Base-by-base conservation (phyloP, 2,329 filamentous ascomycete genomes). In the Grosmannia penicillata region DNA sequence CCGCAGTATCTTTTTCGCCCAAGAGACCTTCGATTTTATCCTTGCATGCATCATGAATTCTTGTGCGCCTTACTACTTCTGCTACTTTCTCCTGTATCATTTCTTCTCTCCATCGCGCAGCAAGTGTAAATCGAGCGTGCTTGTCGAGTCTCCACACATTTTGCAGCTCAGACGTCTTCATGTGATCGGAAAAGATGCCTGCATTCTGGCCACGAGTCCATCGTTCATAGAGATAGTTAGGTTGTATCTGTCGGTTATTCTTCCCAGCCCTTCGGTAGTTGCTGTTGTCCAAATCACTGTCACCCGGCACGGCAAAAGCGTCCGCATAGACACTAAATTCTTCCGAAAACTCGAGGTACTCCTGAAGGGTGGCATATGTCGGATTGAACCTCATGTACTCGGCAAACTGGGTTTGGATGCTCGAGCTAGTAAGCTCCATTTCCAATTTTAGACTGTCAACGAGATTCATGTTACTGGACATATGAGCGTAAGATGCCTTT, bases 241-340 rank as follows among this genome's bases (percentile, higher is more conserved):
- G 41, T 0, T 45, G 44, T 8, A 79, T 48, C 0, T 22, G 14
- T 32, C 62, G 70, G 1, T 70, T 70, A 0, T 56, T 66, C 57
- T 0, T 59, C 45, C 0, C 51, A 43, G 0, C 19, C 8, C 23
- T 33, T 14, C 9, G 6, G 30, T 22, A 22, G 4, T n/a, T n/a
- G n/a, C 17, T 9, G 3, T 13, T 9, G 10, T 19, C 15, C 3
- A 17, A 5, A 2, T 3, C 14, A 3, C 8, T 10, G 10, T 33
- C 30, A 6, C 56, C 43, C 0, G 75, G 72, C 0, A 76, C 43
- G 1, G 50, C 51, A 8, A 85, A 70, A 0, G 77, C 73, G 2
- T 70, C 59, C 48, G 66, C 73, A 43, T 70, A 79, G 0, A 57
- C 51, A 0, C 57, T 50, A 11, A 71, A 65, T 1, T 65, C 55